Base-by-base conservation (phyloP, 1,139 yeast species). In the Casaregolazyma suthepensis region DNA sequence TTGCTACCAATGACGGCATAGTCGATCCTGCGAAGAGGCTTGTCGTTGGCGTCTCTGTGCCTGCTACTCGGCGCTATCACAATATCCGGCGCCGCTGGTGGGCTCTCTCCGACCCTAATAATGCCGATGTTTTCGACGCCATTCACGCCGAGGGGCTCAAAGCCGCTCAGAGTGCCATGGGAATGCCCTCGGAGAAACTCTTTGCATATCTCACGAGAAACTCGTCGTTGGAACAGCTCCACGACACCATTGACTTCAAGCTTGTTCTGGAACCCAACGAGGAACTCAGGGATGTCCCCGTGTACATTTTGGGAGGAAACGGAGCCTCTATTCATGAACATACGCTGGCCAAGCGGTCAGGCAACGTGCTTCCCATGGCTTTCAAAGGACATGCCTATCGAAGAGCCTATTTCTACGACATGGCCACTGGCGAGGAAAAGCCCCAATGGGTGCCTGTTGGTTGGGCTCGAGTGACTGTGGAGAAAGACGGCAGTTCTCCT, bases 401-500 rank as follows among this genome's bases (percentile, higher is more conserved):
- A 31, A 56, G 56, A 42, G 61, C 61, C 7, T 55, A 58, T 2
- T 50, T 59, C 6, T 52, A 59, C 40, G 51, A 58, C 13, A 58
- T 60, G 9, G 23, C 53, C 1, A 57, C 64, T 17, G 67, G 65
- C 7, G 45, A 56, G 19, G 46, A 58, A 1, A 48, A 51, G 13
- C 26, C 52, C 19, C 53, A 57, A 22, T 67, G 59, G 56, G 56
- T 54, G 31, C 61, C 59, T 1, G 71, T 68, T 1, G 72, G 72
- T 2, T 66, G 71, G 71, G 71, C 72, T 9, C 61, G 72, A 23
- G 53, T 67, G 12, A 59, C 65, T 6, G 60, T 66, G 18, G 58
- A 57, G 37, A 40, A 55, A 23, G 58, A 57, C 23, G 59, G 59
- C 3, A 35, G 45, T 1, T 43, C 49, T 6, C 61, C 62, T 10